A percentile compares a stretch with the other conserved stretches of the same genome.
phyloP scores from a whole-genome alignment of 2,329 filamentous ascomycete genomes.

The Xylariaceae sp. region DNA sequence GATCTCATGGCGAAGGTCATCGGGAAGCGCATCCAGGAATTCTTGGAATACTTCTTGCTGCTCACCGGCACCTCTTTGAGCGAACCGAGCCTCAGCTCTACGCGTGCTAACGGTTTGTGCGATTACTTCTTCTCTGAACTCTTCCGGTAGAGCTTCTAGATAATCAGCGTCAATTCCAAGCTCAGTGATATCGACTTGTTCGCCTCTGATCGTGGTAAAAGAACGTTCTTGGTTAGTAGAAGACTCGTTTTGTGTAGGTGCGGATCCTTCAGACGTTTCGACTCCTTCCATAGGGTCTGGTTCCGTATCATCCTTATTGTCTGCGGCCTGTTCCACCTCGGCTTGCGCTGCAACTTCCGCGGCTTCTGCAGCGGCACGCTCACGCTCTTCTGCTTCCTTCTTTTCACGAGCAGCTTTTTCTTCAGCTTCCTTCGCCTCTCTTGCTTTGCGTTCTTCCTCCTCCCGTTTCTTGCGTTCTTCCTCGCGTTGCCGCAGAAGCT shows the following conservation, averaged over 20 bases:
- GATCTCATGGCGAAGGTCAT: slow-evolving; percentile 85
- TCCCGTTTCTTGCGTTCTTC: slow-evolving; percentile 59
- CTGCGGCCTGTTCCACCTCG: slow-evolving; percentile 42
- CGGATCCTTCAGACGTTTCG: slow-evolving; percentile 29
- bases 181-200: slow-evolving; percentile 87
- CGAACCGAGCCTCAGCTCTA: slow-evolving; percentile 69
- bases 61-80: slow-evolving; percentile 65
- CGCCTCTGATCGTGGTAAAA: slow-evolving; percentile 78
- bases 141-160: slow-evolving; percentile 93
- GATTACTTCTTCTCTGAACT: slow-evolving; percentile 92
- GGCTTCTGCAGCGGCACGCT: slow-evolving; percentile 52
- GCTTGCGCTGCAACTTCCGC: slow-evolving; percentile 42
- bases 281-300: slow-evolving; percentile 29
- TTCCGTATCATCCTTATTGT: slow-evolving; percentile 28
- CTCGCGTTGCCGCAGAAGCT: slow-evolving; percentile 49
- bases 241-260: slow-evolving; percentile 34
- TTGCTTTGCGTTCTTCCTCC: slow-evolving; percentile 61
- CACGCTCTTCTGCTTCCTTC: slow-evolving; percentile 66
- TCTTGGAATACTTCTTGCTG: slow-evolving; percentile 84
- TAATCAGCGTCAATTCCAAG: slow-evolving; percentile 94
- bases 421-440: slow-evolving; percentile 69
- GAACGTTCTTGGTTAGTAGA: slow-evolving; percentile 58
- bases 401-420: slow-evolving; percentile 63
- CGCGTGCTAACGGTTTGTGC: slow-evolving; percentile 83
- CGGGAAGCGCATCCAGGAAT: slow-evolving; percentile 87